Evolutionary conservation across 345 rosid species (phyloP).

Genomic region (Corchorus olitorius): DNA sequence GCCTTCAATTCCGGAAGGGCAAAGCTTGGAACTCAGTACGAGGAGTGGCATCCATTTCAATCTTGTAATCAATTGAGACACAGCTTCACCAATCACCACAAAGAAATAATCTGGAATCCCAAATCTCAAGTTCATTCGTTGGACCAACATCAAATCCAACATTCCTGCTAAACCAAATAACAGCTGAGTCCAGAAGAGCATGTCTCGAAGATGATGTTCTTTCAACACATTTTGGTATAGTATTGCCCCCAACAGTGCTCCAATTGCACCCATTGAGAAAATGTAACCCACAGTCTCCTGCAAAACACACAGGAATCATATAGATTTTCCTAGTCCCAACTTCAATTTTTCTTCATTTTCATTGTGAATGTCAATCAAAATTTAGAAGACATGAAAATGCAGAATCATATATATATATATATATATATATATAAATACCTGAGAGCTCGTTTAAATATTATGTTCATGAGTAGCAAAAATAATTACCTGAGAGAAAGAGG

Average conservation of each 20-base stretch:
- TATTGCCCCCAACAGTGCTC: conserved; percentile 79
- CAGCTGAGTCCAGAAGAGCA: conserved; percentile 86
- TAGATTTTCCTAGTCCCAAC: background rate
- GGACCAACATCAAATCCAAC: conserved; percentile 81
- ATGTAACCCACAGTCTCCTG: conserved; percentile 91
- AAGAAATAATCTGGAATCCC: conserved; percentile 80
- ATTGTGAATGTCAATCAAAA: too few relatives aligned
- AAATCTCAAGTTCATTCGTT: conserved; percentile 63
- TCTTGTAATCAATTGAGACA: conserved; percentile 61
- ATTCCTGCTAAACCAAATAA: conserved; percentile 77
- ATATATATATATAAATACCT: too few relatives aligned
- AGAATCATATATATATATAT: conserved; percentile 21
- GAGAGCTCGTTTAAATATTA: too few relatives aligned
- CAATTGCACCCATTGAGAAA: conserved; percentile 74
- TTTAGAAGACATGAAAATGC: background rate
- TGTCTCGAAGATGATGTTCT: conserved; percentile 63
- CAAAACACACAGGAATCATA: conserved; percentile 16
- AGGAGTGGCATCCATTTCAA: conserved; percentile 98
- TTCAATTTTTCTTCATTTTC: too few relatives aligned
- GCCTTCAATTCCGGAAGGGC: conserved; percentile 93
- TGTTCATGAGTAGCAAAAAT: too few relatives aligned
- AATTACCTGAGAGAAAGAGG: conserved; percentile 93
- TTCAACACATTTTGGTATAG: conserved; percentile 75
- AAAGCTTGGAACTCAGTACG: conserved; percentile 82
- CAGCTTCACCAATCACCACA: conserved; percentile 68